phyloP scores from a whole-genome alignment of 495 filamentous ascomycete species.

The Penicillium desertorum region DNA sequence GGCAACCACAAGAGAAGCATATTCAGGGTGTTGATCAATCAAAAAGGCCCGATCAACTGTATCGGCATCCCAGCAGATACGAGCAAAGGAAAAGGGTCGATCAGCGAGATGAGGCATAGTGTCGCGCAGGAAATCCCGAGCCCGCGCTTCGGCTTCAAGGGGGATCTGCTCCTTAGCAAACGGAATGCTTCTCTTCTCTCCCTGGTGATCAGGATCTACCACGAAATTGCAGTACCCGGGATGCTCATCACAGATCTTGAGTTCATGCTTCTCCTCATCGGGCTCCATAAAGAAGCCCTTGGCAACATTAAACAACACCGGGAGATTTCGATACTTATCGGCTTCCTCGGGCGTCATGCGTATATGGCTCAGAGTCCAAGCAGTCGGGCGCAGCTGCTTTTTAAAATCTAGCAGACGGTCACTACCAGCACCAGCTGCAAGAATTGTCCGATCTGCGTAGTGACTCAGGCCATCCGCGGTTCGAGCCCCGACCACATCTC shows the following conservation, averaged over 20 bases:
- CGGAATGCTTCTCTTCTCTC: conserved; percentile 37
- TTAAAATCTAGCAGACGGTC: conserved; percentile 50
- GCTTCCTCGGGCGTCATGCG: conserved; percentile 47
- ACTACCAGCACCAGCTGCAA: conserved; percentile 50
- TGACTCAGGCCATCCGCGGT: conserved; percentile 33
- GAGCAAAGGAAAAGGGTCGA: conserved; percentile 22
- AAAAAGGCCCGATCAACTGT: conserved; percentile 52
- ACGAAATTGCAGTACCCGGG: conserved; percentile 54
- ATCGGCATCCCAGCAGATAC: conserved; percentile 36
- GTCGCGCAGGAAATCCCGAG: conserved; percentile 45
- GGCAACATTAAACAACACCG: conserved; percentile 52
- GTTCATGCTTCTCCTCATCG: conserved; percentile 47
- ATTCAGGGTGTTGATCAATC: conserved; percentile 47
- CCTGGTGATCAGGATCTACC: conserved; percentile 15
- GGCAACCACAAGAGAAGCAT: conserved; percentile 45
- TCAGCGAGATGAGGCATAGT: conserved; percentile 32
- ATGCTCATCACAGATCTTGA: conserved; percentile 59
- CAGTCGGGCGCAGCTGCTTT: conserved; percentile 52
- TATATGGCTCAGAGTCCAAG: conserved; percentile 55
- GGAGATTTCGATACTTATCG: conserved; percentile 42
- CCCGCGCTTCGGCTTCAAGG: conserved; percentile 22
- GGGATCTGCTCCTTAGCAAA: conserved; percentile 48
- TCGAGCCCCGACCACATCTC: conserved; percentile 36
- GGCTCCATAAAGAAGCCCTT: conserved; percentile 59
- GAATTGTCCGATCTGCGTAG: conserved; percentile 40